These are phyloP conservation scores for Aspergillus affinis DNA, from an alignment of 495 filamentous ascomycete species.

Conservation along the genomic window DNA sequence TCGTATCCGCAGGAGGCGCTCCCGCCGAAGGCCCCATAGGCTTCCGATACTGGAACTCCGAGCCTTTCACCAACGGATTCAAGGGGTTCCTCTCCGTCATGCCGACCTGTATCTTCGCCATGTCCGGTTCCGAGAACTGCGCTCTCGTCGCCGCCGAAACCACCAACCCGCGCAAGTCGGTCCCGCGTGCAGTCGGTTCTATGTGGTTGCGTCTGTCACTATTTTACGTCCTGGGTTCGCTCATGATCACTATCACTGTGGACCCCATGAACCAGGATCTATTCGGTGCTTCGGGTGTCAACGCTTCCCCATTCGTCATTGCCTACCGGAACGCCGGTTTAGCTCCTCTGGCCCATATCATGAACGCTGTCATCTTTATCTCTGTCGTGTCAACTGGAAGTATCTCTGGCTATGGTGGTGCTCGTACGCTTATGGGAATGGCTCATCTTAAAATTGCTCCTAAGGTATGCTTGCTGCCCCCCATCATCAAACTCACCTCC, in stretches of 20 bases:
- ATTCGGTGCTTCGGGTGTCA: slow-evolving; percentile 43
- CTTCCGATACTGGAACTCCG: slow-evolving; percentile 62
- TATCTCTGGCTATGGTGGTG: slow-evolving; percentile 59
- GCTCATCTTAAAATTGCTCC: slow-evolving; percentile 55
- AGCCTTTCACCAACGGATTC: slow-evolving; percentile 67
- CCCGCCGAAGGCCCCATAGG: slow-evolving; percentile 53
- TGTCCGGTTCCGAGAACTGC: slow-evolving; percentile 58
- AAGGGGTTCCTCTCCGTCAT: slow-evolving; percentile 67
- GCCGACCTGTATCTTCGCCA: slow-evolving; percentile 66
- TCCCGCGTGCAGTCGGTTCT: slow-evolving; percentile 63
- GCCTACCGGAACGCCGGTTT: slow-evolving; percentile 52
- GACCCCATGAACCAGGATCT: slow-evolving; percentile 40
- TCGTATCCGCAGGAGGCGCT: slow-evolving; percentile 58
- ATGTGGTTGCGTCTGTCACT: slow-evolving; percentile 67
- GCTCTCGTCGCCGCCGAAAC: slow-evolving; percentile 65
- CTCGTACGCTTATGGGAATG: slow-evolving; percentile 56
- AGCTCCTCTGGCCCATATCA: slow-evolving; percentile 35
- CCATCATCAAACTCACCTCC: slow-evolving; percentile 1
- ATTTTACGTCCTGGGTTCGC: slow-evolving; percentile 53
- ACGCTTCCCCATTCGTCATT: slow-evolving; percentile 57
- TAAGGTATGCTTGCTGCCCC: slow-evolving; percentile 25
- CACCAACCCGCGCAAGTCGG: slow-evolving; percentile 57
- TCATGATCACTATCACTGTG: slow-evolving; percentile 58
- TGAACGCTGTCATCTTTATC: slow-evolving; percentile 47
- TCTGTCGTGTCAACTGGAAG: slow-evolving; percentile 51